phyloP scores from a whole-genome alignment of 192 early-diverging fungal species.

The Chytriomyces sp. region DNA sequence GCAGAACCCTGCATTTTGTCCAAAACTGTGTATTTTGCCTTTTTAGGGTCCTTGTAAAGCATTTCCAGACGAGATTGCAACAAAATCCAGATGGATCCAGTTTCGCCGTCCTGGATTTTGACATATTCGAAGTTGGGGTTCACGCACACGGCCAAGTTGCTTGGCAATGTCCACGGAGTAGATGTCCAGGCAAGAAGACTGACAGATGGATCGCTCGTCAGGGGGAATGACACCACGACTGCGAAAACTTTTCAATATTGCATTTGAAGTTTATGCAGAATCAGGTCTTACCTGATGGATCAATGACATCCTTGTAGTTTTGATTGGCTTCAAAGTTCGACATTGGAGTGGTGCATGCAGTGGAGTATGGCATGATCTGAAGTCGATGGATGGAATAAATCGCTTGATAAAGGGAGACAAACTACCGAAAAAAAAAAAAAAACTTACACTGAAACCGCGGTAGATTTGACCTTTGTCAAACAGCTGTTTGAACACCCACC shows the following conservation, averaged over 20 bases:
- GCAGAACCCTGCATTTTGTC: constrained; percentile 76
- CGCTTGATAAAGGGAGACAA: constrained; percentile 6
- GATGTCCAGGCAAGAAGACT: constrained; percentile 96
- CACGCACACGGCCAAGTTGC: constrained; percentile 92
- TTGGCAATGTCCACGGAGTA: constrained; percentile 98
- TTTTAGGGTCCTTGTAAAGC: constrained; percentile 94
- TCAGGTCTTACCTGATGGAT: constrained; percentile 73
- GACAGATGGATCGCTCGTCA: constrained; percentile 78
- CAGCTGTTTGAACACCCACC: constrained; percentile 99
- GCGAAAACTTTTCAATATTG: not conserved
- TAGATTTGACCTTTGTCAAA: constrained; percentile 95
- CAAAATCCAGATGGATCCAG: constrained; percentile 85
- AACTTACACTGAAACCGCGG: constrained; percentile 78
- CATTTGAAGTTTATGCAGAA: not conserved
- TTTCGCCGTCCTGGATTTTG: constrained; percentile 87
- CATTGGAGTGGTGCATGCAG: constrained; percentile 86
- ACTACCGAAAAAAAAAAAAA: not conserved
- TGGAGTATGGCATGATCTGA: constrained; percentile 93
- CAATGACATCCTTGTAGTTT: constrained; percentile 98
- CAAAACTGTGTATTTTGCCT: constrained; percentile 89
- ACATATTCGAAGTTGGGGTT: constrained; percentile 93
- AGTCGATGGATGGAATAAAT: not conserved
- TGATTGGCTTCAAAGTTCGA: constrained; percentile 97
- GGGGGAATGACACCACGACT: constrained; percentile 93
- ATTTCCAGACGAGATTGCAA: constrained; percentile 81